Evolutionary conservation across 1,284 basidiomycete species (phyloP), one percentile per base, ranked within the genome.

Genomic region (Sphagnurus paluster): DNA sequence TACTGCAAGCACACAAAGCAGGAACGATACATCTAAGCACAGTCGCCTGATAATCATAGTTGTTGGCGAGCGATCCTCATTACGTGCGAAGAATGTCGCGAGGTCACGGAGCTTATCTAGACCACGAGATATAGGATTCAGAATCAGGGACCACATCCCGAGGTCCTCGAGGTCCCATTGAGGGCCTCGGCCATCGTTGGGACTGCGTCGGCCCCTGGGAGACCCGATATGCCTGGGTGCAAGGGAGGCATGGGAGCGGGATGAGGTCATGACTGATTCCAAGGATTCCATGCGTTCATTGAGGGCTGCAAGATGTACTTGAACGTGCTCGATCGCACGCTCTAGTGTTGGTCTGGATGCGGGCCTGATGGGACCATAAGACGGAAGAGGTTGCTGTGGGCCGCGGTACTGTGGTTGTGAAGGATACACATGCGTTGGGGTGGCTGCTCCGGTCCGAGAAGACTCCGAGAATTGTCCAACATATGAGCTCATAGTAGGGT

Each of bases 231-330:
- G 56, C 42, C 64, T 63, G n/a, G 71, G 62, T 25, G 67, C 62
- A 23, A 64, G 56, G 6, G 69, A 67, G 11, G 64, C 48, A 32
- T 67, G 65, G 3, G 73, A 66, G 26, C 65, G 62, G 30, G 66
- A 63, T 33, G 64, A 60, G 19, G 63, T 58, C 20, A 66, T 65
- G 16, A 75, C 63, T 2, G 76, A 72, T 53, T 95, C 93, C 14
- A 95, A 69, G 5, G 77, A 74, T 55, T 91, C 86, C 21, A 98
- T 72, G 9, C 95, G 84, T 66, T 98, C 95, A 26, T 86, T 88
- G 29, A 98, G 76, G 1, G 94, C 93, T 1, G 91, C 88, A 6
- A 98, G 72, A 48, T 94, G 91, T 0, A 87, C 85, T 63, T 98
- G 95, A 45, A 94, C 80, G 53, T 80, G 84, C 63, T 93, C 89